A percentile compares a stretch with the other conserved stretches of the same genome.
phyloP scores from a whole-genome alignment of 2,329 filamentous ascomycete genomes.

The Penicillium sp. region DNA sequence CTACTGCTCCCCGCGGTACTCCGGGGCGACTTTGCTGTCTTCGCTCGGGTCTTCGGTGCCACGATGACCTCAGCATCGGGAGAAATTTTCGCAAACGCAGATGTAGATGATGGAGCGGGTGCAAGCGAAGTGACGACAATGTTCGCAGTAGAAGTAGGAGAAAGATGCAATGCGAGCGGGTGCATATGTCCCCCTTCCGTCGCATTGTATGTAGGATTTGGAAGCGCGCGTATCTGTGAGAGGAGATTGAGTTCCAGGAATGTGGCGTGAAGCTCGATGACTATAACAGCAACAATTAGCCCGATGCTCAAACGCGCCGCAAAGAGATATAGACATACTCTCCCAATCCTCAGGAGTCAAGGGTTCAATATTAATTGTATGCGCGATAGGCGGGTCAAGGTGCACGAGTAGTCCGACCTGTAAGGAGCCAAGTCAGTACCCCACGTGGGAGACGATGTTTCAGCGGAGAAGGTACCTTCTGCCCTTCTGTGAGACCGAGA shows the following conservation, averaged over 20 bases:
- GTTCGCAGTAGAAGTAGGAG: slow-evolving; percentile 91
- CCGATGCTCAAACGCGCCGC: background rate
- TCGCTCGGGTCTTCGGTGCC: slow-evolving; percentile 82
- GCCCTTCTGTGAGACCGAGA: slow-evolving; percentile 74
- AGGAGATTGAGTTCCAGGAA: slow-evolving; percentile 93
- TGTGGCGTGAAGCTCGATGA: slow-evolving; percentile 93
- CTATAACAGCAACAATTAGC: slow-evolving; percentile 32
- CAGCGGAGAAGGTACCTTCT: slow-evolving; percentile 57
- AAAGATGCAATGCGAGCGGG: slow-evolving; percentile 85
- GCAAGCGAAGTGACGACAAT: slow-evolving; percentile 82
- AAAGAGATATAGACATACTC: slow-evolving; percentile 48
- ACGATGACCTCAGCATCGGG: slow-evolving; percentile 96
- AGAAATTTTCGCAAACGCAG: slow-evolving; percentile 85
- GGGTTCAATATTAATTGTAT: slow-evolving; percentile 96
- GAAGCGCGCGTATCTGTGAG: slow-evolving; percentile 86
- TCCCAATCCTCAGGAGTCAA: slow-evolving; percentile 96
- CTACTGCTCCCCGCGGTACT: slow-evolving; percentile 78
- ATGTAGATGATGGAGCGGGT: slow-evolving; percentile 65
- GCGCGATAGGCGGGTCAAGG: slow-evolving; percentile 82
- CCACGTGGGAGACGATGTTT: slow-evolving; percentile 24
- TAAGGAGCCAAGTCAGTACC: slow-evolving; percentile 34
- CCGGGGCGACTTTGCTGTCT: slow-evolving; percentile 60
- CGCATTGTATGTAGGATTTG: slow-evolving; percentile 70
- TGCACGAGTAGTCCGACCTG: slow-evolving; percentile 68
- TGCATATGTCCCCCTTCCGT: slow-evolving; percentile 61